Percentiles rank a stretch among this genome's conserved stretches.
Evolutionary conservation across 2,329 filamentous ascomycete genomes (phyloP).

Genomic region (Fusarium transvaalense): DNA sequence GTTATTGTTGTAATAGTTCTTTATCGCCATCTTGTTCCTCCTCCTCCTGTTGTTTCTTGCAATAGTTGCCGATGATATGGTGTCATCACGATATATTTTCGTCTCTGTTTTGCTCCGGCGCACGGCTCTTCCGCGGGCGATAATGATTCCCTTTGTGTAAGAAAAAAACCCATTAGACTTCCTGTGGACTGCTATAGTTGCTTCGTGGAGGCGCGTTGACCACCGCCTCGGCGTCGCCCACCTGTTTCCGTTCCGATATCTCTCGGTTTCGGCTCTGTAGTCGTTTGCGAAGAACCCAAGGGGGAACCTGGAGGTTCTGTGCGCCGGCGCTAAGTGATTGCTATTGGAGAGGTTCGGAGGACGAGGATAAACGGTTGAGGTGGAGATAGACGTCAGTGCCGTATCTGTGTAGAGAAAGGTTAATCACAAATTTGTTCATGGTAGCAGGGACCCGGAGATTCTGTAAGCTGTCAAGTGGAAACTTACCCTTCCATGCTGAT

Average conservation of each 20-base stretch:
- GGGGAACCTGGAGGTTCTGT: conserved; percentile 48
- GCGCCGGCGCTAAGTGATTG: conserved; percentile 69
- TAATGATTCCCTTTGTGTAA: conserved; percentile 44
- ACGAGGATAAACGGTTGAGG: conserved; percentile 93
- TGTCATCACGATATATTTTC: conserved; percentile 37
- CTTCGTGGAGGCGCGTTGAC: conserved; percentile 66
- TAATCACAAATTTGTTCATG: conserved; percentile 22
- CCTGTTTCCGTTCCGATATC: conserved; percentile 88
- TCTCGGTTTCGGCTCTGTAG: conserved; percentile 72
- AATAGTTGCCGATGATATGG: conserved; percentile 29
- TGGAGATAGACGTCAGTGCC: conserved; percentile 99
- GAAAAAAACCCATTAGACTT: conserved; percentile 49
- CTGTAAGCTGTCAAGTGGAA: conserved; percentile 13
- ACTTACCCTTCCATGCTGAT: conserved; percentile 99
- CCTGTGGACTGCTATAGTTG: conserved; percentile 47
- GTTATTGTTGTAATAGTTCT: not conserved
- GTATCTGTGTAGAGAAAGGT: conserved; percentile 70
- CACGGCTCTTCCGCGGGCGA: conserved; percentile 43
- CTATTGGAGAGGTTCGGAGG: conserved; percentile 97
- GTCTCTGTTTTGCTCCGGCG: conserved; percentile 40
- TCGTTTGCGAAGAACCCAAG: conserved; percentile 69
- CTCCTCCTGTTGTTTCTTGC: conserved; percentile 27
- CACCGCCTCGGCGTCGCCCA: conserved; percentile 86
- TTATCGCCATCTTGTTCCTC: conserved; percentile 5
- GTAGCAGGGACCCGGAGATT: not conserved